A percentile compares a stretch with the other conserved stretches of the same genome.
These are phyloP conservation scores for Stylonectria norvegica DNA, from an alignment of 2,329 filamentous ascomycete genomes.

Conservation along the genomic window DNA sequence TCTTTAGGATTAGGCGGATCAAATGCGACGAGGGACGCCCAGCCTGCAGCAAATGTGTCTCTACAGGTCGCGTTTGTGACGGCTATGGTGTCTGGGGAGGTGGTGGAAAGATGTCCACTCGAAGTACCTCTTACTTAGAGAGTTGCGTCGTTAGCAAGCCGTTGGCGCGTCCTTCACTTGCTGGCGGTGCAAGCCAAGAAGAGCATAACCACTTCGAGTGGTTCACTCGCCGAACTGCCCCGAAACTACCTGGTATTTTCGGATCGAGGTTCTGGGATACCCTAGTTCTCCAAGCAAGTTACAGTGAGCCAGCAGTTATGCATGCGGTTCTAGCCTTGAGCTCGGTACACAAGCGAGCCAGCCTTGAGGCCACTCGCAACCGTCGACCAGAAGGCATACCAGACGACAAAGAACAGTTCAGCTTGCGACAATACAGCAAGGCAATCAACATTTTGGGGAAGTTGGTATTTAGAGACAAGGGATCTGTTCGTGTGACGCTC, in stretches of 20 bases:
- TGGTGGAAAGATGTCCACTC: neutral
- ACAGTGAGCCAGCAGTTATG: neutral
- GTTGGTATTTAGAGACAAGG: neutral
- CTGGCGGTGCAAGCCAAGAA: too few relatives aligned
- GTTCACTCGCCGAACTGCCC: too few relatives aligned
- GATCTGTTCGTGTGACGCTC: neutral
- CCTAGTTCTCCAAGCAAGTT: neutral
- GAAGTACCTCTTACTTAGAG: neutral
- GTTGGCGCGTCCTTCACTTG: too few relatives aligned
- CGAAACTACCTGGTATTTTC: neutral
- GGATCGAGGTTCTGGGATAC: neutral
- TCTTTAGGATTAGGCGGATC: neutral
- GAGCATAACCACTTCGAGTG: too few relatives aligned
- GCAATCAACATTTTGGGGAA: neutral
- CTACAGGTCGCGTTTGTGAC: neutral
- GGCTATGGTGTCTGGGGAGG: neutral
- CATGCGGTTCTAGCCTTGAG: neutral
- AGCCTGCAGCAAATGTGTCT: neutral
- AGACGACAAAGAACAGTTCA: neutral
- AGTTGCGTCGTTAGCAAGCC: neutral
- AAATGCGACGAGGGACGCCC: neutral
- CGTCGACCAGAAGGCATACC: neutral
- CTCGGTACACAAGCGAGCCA: neutral
- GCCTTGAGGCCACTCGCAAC: neutral
- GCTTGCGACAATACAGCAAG: neutral